Evolutionary conservation across 345 rosid genomes (phyloP).

Genomic region (Eucalyptus erythrocorys): DNA sequence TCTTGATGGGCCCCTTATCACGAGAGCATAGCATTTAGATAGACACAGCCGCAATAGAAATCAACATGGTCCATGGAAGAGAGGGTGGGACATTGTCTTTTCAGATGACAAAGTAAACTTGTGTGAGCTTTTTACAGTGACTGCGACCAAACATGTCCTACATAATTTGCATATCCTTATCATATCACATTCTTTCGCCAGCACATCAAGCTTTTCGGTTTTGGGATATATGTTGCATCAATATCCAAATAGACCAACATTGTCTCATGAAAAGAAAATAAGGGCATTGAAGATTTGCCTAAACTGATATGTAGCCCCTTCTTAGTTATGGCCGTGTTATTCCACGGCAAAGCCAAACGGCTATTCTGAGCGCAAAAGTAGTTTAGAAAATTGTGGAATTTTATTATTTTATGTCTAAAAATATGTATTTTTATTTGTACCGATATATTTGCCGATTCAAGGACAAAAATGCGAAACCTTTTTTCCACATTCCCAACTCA

Average conservation of each 20-base stretch:
- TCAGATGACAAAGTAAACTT: neutral
- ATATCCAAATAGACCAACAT: neutral
- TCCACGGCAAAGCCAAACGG: too few species aligned
- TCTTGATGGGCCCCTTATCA: neutral
- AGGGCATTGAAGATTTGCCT: neutral
- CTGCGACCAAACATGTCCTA: neutral
- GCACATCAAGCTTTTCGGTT: neutral
- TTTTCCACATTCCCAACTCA: too few species aligned
- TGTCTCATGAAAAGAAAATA: neutral
- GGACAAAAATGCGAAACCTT: too few species aligned
- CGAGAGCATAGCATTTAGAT: neutral
- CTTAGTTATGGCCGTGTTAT: too few species aligned
- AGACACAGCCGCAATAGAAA: neutral
- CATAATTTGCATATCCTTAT: neutral
- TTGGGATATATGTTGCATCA: neutral
- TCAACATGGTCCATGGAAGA: neutral
- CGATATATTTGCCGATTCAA: too few species aligned
- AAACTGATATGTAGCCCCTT: neutral
- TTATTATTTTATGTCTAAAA: neutral
- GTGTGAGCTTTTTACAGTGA: neutral
- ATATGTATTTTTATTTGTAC: neutral
- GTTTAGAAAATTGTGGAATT: neutral
- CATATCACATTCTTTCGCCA: neutral
- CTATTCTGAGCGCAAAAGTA: neutral
- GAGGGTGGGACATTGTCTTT: neutral